Evolutionary conservation across 2,329 filamentous ascomycete species (phyloP).

Genomic region (Alternaria brassicae): DNA sequence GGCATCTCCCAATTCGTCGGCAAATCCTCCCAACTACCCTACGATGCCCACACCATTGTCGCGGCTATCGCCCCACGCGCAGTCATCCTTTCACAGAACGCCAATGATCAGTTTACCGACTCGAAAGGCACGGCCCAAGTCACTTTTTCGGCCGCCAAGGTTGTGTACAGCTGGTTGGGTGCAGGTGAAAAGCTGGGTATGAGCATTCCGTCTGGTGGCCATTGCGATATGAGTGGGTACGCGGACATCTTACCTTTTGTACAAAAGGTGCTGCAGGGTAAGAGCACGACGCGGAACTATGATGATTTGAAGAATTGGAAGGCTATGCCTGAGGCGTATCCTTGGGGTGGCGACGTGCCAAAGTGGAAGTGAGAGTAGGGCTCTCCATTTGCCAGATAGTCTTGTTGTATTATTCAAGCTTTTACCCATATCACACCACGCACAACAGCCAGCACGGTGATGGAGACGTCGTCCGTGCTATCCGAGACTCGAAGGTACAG

Average conservation of each 20-base stretch:
- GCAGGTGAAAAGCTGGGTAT: slow-evolving; percentile 52
- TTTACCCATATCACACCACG: too few relatives aligned
- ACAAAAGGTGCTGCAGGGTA: slow-evolving; percentile 57
- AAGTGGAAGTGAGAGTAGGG: background rate
- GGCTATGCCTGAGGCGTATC: slow-evolving; percentile 56
- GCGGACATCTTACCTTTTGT: slow-evolving; percentile 59
- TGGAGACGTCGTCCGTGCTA: background rate
- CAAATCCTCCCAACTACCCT: slow-evolving; percentile 41
- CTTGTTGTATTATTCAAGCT: too few relatives aligned
- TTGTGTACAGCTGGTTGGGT: slow-evolving; percentile 46
- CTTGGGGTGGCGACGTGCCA: slow-evolving; percentile 48
- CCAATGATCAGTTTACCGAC: slow-evolving; percentile 57
- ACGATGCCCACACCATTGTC: slow-evolving; percentile 49
- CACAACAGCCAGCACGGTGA: too few relatives aligned
- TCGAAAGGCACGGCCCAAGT: slow-evolving; percentile 56
- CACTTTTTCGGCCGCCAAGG: slow-evolving; percentile 44
- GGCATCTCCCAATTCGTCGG: slow-evolving; percentile 47
- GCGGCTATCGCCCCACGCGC: slow-evolving; percentile 46
- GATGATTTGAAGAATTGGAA: slow-evolving; percentile 55
- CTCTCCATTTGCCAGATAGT: too few relatives aligned
- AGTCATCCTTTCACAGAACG: slow-evolving; percentile 44
- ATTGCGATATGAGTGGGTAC: slow-evolving; percentile 60
- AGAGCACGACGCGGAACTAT: slow-evolving; percentile 57
- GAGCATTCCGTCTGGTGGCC: slow-evolving; percentile 56
- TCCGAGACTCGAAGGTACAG: too few relatives aligned